These are phyloP conservation scores for Phyllosticta citriasiana DNA, from an alignment of 2,329 filamentous ascomycete species.

Conservation along the genomic window DNA sequence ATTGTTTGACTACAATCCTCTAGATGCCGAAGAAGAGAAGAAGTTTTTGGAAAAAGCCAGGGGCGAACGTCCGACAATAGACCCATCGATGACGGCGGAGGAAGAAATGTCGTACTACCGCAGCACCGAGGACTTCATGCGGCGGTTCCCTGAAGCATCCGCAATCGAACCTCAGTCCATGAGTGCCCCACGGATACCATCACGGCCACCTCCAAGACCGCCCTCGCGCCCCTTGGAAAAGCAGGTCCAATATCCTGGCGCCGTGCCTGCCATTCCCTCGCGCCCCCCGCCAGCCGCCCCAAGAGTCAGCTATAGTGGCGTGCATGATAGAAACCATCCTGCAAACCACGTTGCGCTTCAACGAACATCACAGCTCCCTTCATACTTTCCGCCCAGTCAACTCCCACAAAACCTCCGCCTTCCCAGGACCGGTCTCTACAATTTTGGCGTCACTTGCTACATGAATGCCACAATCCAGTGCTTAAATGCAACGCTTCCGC, in stretches of 20 bases:
- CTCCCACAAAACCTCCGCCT: constrained; percentile 35
- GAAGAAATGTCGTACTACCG: constrained; percentile 40
- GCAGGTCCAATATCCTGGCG: constrained; percentile 36
- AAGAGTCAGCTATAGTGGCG: constrained; percentile 66
- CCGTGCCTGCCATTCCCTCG: constrained; percentile 49
- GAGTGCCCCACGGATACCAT: constrained; percentile 29
- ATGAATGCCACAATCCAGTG: constrained; percentile 87
- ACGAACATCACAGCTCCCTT: constrained; percentile 28
- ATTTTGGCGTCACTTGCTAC: constrained; percentile 78
- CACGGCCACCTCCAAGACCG: constrained; percentile 20
- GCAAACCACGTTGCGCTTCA: constrained; percentile 22
- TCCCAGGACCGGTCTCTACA: constrained; percentile 64
- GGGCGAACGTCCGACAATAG: constrained; percentile 47
- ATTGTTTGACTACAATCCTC: constrained; percentile 54
- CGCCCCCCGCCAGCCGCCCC: constrained; percentile 49
- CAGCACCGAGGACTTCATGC: constrained; percentile 73
- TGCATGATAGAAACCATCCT: constrained; percentile 48
- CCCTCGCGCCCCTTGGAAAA: constrained; percentile 24
- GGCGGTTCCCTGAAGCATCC: constrained; percentile 65
- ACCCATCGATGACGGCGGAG: constrained; percentile 14
- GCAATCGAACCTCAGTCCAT: constrained; percentile 48
- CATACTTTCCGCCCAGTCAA: constrained; percentile 37
- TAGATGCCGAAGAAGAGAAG: constrained; percentile 71
- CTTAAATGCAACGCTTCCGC: constrained; percentile 58
- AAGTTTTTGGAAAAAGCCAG: constrained; percentile 70